phyloP scores from a whole-genome alignment of 768 basidiomycete genomes.

The Tephrocybe sp. region DNA sequence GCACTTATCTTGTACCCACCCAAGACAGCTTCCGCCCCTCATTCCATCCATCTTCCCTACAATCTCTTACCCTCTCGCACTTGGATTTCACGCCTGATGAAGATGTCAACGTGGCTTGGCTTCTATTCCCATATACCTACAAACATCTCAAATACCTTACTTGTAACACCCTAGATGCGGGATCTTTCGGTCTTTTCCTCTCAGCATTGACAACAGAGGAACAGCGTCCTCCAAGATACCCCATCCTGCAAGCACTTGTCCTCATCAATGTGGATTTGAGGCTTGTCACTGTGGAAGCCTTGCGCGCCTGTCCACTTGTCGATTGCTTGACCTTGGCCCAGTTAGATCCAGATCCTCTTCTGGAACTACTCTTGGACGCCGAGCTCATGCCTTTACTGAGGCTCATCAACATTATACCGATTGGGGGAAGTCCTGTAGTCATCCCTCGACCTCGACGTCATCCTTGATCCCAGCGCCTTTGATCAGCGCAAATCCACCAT shows the following conservation, averaged over 20 bases:
- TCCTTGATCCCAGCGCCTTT: no score
- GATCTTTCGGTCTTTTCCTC: neutral
- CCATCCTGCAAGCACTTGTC: neutral
- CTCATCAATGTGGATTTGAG: neutral
- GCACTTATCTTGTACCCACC: conserved; percentile 1
- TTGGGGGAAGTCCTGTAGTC: neutral
- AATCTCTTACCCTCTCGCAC: neutral
- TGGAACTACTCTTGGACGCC: neutral
- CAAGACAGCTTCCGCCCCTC: neutral
- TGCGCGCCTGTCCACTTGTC: neutral
- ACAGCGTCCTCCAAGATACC: neutral
- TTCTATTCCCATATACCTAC: neutral
- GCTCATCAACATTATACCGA: neutral
- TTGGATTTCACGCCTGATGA: neutral
- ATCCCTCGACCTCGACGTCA: neutral
- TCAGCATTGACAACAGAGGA: neutral
- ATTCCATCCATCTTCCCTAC: neutral
- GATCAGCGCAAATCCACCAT: no score
- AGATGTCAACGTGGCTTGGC: neutral
- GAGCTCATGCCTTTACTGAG: neutral
- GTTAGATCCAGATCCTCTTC: neutral
- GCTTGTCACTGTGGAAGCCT: neutral
- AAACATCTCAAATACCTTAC: neutral
- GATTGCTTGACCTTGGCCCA: neutral
- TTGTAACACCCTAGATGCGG: neutral